Conservation (phyloP, 192 early-diverging fungal genomes). For the Dispira parvispora region DNA sequence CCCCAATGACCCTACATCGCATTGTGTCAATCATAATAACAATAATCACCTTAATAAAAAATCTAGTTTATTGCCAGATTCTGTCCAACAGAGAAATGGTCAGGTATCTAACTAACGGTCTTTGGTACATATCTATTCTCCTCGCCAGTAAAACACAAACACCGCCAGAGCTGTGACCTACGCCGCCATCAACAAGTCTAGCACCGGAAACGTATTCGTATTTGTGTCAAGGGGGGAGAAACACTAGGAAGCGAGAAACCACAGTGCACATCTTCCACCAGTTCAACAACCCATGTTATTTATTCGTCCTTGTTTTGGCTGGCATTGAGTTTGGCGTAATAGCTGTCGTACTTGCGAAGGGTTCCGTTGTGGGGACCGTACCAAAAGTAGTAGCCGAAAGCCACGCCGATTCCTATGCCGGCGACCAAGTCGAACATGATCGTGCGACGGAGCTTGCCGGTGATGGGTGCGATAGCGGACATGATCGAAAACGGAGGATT, state of each 20-base stretch:
- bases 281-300: background rate
- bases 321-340: slow-evolving; percentile 7
- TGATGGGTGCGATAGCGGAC: slow-evolving; percentile 30
- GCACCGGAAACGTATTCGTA: background rate
- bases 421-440: slow-evolving; percentile 28
- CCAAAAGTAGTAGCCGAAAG: slow-evolving; percentile 20
- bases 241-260: background rate
- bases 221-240: background rate
- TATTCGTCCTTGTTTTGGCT: slow-evolving; percentile 3
- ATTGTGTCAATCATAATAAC: too few relatives aligned
- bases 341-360: background rate
- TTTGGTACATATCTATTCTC: too few relatives aligned
- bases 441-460: slow-evolving; percentile 21
- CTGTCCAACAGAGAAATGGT: too few relatives aligned
- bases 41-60: too few relatives aligned
- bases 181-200: background rate
- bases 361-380: slow-evolving; percentile 17
- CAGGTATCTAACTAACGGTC: too few relatives aligned
- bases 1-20: too few relatives aligned
- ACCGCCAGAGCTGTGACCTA: background rate
- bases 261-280: background rate
- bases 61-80: too few relatives aligned
- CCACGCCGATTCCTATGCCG: slow-evolving; percentile 21
- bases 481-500: background rate
- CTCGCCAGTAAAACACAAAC: too few relatives aligned